Evolutionary conservation across 257 asterid species (phyloP).

Genomic region (Solanum medicagineum): DNA sequence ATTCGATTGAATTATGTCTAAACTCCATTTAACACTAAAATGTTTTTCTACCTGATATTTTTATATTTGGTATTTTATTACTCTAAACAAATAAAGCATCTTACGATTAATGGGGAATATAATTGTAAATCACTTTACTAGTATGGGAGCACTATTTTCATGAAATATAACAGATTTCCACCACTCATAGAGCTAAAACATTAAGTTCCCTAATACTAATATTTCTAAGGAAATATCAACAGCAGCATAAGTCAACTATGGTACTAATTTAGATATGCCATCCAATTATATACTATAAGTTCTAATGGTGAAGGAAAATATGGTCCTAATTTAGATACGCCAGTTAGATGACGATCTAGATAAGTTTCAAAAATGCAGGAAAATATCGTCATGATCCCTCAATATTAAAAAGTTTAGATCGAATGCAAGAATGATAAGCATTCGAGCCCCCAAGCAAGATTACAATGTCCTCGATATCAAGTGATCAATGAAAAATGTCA

Average conservation of each 20-base stretch:
- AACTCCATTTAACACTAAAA: background rate
- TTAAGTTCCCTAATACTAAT: background rate
- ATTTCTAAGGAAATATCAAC: background rate
- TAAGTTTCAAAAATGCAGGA: background rate
- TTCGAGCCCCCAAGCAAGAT: background rate
- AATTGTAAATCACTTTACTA: background rate
- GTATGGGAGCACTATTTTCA: background rate
- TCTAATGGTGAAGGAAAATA: background rate
- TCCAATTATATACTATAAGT: background rate
- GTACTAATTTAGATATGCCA: background rate
- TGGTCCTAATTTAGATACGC: background rate
- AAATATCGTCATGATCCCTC: background rate
- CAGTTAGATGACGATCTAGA: background rate
- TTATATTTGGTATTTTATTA: background rate
- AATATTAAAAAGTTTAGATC: background rate
- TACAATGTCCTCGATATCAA: background rate
- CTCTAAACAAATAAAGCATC: background rate
- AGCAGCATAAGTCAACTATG: background rate
- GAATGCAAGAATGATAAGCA: background rate
- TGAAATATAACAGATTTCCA: background rate
- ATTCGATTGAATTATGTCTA: rapidly evolving
- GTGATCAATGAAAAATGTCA: background rate
- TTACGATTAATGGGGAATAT: background rate
- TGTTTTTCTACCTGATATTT: background rate
- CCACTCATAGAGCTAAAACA: background rate